Evolutionary conservation across 176 grass and related monocot genomes (phyloP).

Genomic region (Eremochloa ophiuroides): DNA sequence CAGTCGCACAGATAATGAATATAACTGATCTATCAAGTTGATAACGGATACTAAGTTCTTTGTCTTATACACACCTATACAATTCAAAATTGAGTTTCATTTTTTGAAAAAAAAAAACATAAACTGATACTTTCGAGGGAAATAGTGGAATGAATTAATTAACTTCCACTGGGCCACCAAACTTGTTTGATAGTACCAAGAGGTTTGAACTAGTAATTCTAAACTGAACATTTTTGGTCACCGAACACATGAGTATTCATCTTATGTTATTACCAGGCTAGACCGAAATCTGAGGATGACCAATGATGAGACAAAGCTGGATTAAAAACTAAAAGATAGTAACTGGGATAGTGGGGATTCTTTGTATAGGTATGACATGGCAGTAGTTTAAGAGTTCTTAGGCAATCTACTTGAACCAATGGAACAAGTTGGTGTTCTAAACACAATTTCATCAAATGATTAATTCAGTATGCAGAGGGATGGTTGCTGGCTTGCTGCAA

Average conservation of each 20-base stretch:
- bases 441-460: background rate
- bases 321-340: background rate
- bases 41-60: conserved; percentile 4
- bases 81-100: background rate
- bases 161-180: background rate
- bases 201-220: background rate
- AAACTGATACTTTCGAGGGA: background rate
- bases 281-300: background rate
- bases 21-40: background rate
- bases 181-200: background rate
- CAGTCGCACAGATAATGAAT: background rate
- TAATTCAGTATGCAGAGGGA: background rate
- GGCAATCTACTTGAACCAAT: background rate
- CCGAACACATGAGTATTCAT: background rate
- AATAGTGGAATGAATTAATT: background rate
- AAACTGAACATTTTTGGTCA: background rate
- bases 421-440: background rate
- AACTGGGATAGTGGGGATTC: background rate
- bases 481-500: background rate
- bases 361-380: background rate
- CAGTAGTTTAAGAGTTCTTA: background rate
- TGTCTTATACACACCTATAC: background rate
- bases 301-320: background rate
- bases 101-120: background rate
- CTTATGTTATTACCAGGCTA: background rate